Evolutionary conservation across 1,139 yeast species (phyloP).

Genomic region (Arxiozyma telluris): DNA sequence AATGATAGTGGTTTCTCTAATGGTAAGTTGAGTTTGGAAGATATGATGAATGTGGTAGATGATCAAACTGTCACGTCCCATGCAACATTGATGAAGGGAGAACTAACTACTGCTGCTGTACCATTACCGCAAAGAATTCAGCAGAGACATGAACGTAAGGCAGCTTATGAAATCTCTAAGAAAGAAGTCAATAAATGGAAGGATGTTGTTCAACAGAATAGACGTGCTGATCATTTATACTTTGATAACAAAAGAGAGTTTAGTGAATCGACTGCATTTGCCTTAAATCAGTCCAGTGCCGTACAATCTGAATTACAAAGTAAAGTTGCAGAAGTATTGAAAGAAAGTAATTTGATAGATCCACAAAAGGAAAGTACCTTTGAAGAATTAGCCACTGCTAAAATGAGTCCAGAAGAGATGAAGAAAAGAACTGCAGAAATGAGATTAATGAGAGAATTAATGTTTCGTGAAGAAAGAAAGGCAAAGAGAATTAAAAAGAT

Average conservation of each 20-base stretch:
- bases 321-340: conserved; percentile 53
- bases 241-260: conserved; percentile 45
- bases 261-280: conserved; percentile 46
- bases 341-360: conserved; percentile 58
- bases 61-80: conserved; percentile 38
- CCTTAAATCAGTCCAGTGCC: conserved; percentile 36
- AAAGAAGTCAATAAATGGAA: conserved; percentile 85
- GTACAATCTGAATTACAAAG: conserved; percentile 59
- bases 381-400: conserved; percentile 80
- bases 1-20: conserved; percentile 16
- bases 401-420: conserved; percentile 73
- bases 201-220: conserved; percentile 66
- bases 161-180: conserved; percentile 83
- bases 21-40: conserved; percentile 55
- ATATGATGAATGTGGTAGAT: conserved; percentile 61
- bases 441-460: conserved; percentile 85
- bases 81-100: conserved; percentile 44
- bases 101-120: conserved; percentile 46
- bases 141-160: conserved; percentile 75
- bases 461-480: conserved; percentile 90
- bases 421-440: conserved; percentile 70
- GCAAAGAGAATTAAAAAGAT: conserved; percentile 89
- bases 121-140: conserved; percentile 85
- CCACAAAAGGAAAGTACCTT: conserved; percentile 72
- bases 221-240: conserved; percentile 75